phyloP scores from a whole-genome alignment of 1,139 yeast species.

The Blastobotrys buckinghamii region DNA sequence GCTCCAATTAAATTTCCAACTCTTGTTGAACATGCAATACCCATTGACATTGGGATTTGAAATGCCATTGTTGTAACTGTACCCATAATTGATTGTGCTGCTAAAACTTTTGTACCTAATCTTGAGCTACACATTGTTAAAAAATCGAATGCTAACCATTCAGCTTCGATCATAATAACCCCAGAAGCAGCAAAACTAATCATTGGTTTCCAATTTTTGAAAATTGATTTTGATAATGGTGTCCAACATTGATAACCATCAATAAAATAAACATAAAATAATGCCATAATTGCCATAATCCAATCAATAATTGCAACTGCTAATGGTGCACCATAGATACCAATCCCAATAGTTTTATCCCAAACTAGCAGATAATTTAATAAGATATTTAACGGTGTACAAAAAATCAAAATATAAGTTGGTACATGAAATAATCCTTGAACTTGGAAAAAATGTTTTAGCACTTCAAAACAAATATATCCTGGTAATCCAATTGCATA shows the following conservation, averaged over 20 bases:
- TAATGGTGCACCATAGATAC: constrained; percentile 63
- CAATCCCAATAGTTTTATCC: constrained; percentile 55
- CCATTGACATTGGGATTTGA: constrained; percentile 84
- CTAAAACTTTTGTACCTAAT: constrained; percentile 76
- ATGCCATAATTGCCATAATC: constrained; percentile 49
- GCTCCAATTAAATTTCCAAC: constrained; percentile 89
- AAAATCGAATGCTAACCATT: constrained; percentile 78
- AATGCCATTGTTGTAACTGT: constrained; percentile 74
- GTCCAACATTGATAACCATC: constrained; percentile 69
- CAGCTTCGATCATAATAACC: constrained; percentile 78
- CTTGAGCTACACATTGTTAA: constrained; percentile 66
- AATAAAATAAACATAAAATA: constrained; percentile 47
- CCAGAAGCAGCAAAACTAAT: constrained; percentile 71
- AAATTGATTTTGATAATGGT: constrained; percentile 33
- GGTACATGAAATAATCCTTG: constrained; percentile 93
- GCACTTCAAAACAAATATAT: constrained; percentile 73
- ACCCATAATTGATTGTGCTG: constrained; percentile 85
- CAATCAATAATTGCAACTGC: constrained; percentile 61
- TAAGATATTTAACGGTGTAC: constrained; percentile 73
- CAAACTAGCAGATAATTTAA: constrained; percentile 76
- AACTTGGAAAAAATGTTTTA: constrained; percentile 79
- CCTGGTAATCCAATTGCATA: constrained; percentile 78
- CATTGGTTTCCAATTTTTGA: constrained; percentile 57
- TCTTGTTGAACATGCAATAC: constrained; percentile 83
- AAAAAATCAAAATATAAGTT: constrained; percentile 64